Percentiles rank a stretch among this genome's conserved stretches.
Conservation (phyloP, 73 alveolate genomes). For the Symbiodinium natans region DNA sequence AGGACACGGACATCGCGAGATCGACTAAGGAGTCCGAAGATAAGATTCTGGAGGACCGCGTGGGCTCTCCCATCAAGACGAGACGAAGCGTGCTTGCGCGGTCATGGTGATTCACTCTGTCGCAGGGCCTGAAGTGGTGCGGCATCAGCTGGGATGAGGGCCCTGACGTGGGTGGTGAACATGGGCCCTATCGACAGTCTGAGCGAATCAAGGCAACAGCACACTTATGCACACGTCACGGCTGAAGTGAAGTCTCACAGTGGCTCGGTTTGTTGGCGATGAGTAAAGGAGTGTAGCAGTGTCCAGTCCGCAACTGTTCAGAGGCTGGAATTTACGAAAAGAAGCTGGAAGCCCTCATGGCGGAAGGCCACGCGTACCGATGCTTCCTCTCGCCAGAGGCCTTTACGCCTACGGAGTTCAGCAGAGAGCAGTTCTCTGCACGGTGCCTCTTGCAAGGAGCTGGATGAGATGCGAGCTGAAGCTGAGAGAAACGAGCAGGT, state of each 20-base stretch:
- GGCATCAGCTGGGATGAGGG: slow-evolving; percentile 94
- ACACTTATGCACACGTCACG: no score
- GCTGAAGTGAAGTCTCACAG: background rate
- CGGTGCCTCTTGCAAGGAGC: slow-evolving; percentile 15
- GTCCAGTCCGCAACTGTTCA: no score
- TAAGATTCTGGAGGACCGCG: slow-evolving; percentile 67
- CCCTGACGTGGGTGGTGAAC: slow-evolving; percentile 67
- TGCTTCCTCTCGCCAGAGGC: slow-evolving; percentile 90
- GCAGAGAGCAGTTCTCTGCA: background rate
- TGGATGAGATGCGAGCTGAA: slow-evolving; percentile 86
- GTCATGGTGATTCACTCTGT: no score
- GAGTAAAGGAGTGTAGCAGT: background rate
- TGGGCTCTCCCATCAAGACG: background rate
- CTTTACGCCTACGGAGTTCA: background rate
- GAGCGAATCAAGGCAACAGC: slow-evolving; percentile 73
- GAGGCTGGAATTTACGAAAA: slow-evolving; percentile 90
- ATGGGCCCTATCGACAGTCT: slow-evolving; percentile 91
- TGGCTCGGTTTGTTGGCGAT: background rate
- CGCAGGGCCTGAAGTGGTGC: slow-evolving; percentile 91
- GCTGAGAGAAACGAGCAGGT: slow-evolving; percentile 80
- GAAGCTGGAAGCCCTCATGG: slow-evolving; percentile 59
- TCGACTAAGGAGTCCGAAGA: slow-evolving; percentile 84
- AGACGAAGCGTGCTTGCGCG: no score
- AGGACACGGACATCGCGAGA: slow-evolving; percentile 91
- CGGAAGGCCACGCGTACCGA: slow-evolving; percentile 73